phyloP scores from a whole-genome alignment of 2,329 filamentous ascomycete genomes.

The Hortaea sp. region DNA sequence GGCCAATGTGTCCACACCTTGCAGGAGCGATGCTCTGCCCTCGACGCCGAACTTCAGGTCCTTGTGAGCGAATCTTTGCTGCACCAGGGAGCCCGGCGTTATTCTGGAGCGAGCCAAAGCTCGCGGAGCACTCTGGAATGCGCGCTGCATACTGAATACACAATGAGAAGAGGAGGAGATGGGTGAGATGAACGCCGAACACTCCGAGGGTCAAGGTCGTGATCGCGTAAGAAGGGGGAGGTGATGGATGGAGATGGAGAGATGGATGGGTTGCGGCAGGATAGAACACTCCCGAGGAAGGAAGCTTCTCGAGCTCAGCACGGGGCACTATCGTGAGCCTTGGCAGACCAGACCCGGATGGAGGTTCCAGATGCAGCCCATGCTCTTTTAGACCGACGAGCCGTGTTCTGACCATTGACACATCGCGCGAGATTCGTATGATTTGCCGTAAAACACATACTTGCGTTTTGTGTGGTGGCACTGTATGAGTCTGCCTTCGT shows the following conservation, averaged over 20 bases:
- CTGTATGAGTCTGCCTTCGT: no score
- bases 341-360: background rate
- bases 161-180: background rate
- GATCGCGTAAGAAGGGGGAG: constrained; percentile 3
- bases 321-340: constrained; percentile 1
- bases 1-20: constrained; percentile 92
- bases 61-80: constrained; percentile 97
- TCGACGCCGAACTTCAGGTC: constrained; percentile 98
- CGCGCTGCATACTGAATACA: constrained; percentile 68
- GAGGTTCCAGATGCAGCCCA: no score
- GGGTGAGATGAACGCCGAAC: background rate
- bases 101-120: constrained; percentile 62
- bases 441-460: no score
- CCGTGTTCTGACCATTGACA: no score
- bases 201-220: constrained; percentile 1
- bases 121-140: constrained; percentile 70
- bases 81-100: constrained; percentile 54
- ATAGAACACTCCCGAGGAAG: constrained; percentile 1
- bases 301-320: constrained; percentile 1
- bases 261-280: background rate
- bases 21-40: constrained; percentile 75
- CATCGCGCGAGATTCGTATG: no score
- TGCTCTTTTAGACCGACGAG: no score
- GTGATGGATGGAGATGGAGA: constrained; percentile 4
- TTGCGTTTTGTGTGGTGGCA: no score